Evolutionary conservation across 352 stramenopile species (phyloP), one percentile per base, ranked within the genome.

Genomic region (Phytophthora sansomeana): DNA sequence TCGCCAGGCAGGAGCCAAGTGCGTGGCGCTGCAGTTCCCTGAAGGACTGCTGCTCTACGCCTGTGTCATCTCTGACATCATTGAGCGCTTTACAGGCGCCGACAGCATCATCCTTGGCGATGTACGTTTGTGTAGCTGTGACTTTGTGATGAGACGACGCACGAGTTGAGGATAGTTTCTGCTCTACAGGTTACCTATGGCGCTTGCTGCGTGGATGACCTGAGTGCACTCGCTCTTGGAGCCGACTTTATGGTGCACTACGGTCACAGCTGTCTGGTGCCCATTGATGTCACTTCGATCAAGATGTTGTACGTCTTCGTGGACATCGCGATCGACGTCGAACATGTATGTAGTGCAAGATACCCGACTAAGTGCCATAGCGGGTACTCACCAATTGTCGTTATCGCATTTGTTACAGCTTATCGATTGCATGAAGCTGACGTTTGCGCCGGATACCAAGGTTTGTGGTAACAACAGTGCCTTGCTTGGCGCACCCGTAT

Each of bases 251-350:
- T 99, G 75, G 91, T 99, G n/a, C 98, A 99, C 74, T 99, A 99
- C 69, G 98, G 98, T 36, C 98, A 99, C 77, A 98, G 91, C 36
- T 99, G 98, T 74, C 83, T 99, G 16, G 97, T 99, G 21, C 98
- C 98, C 0, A 96, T 99, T 48, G 95, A 98, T 44, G 81, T 97
- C 33, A 99, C 98, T 14, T 89, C 85, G 21, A 97, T 98, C 63
- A 97, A 97, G 72, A 96, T 97, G 83, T 78, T 99, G 14, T 99
- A 99, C 77, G 97, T 99, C 1, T 99, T 99, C 75, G 98, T 99
- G 41, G 98, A 99, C 77, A 99, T 99, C 69, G 83, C 91, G 14
- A 98, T 99, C 49, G 97, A 99, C 77, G 92, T 98, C 4, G 80
- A 96, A 0, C 98, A 99, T 60, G 88, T 93, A 79, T 35, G 83